Evolutionary conservation across 1,284 basidiomycete genomes (phyloP).

Genomic region (Thelephora terrestris): DNA sequence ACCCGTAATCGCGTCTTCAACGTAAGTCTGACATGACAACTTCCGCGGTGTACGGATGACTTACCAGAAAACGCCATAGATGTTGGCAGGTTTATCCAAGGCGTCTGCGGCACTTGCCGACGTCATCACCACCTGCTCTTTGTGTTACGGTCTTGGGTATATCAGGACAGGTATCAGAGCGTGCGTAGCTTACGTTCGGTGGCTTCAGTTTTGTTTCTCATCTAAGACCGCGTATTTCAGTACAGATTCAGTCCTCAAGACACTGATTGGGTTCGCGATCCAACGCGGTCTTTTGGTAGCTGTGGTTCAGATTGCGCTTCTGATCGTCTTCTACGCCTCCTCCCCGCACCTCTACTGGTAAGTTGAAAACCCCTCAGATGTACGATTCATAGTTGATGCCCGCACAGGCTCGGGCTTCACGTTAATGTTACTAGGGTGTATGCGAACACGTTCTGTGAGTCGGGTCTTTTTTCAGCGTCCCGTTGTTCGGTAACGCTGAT

Average conservation of each 20-base stretch:
- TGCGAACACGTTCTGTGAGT: slow-evolving; percentile 25
- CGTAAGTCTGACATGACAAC: slow-evolving; percentile 14
- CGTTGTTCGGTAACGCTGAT: not conserved
- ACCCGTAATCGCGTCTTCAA: slow-evolving; percentile 22
- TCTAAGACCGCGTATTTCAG: slow-evolving; percentile 11
- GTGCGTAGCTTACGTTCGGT: slow-evolving; percentile 13
- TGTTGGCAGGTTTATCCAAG: slow-evolving; percentile 30
- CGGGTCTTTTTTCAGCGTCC: not conserved
- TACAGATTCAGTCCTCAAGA: slow-evolving; percentile 25
- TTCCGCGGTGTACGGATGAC: not conserved
- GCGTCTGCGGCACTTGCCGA: slow-evolving; percentile 33
- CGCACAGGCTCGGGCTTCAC: slow-evolving; percentile 25
- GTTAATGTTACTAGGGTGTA: slow-evolving; percentile 28
- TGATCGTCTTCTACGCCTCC: slow-evolving; percentile 25
- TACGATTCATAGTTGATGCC: too few relatives aligned
- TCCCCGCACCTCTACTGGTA: slow-evolving; percentile 23
- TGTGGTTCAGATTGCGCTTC: slow-evolving; percentile 21
- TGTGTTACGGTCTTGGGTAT: slow-evolving; percentile 28
- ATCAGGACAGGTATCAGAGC: slow-evolving; percentile 24
- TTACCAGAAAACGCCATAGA: not conserved
- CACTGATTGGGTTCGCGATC: slow-evolving; percentile 25
- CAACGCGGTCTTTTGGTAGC: slow-evolving; percentile 26
- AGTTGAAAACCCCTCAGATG: too few relatives aligned
- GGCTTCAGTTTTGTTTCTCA: not conserved
- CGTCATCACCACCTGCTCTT: slow-evolving; percentile 31